Conservation (phyloP, 345 rosid species). For the Hirschfeldia incana region DNA sequence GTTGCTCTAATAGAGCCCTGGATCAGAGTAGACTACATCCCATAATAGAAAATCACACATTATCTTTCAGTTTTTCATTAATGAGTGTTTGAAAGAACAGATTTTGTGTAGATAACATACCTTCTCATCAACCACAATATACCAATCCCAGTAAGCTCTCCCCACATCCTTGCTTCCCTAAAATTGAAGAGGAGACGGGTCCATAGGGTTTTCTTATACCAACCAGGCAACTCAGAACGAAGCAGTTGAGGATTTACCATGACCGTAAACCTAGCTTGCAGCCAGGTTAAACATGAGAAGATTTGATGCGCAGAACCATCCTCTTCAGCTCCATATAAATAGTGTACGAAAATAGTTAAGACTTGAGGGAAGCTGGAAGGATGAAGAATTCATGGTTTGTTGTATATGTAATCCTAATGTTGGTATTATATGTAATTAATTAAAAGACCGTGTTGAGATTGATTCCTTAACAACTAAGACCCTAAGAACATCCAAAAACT, state of each 20-base stretch:
- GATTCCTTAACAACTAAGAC: too few relatives aligned
- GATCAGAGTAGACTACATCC: neutral
- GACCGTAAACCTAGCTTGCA: neutral
- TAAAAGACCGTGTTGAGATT: too few relatives aligned
- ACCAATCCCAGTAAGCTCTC: neutral
- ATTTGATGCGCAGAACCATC: too few relatives aligned
- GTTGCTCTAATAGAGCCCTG: too few relatives aligned
- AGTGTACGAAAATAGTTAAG: too few relatives aligned
- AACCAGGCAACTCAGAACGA: neutral
- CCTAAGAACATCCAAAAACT: constrained; percentile 58
- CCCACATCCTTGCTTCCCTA: neutral
- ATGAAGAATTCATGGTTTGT: too few relatives aligned
- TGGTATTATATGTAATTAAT: too few relatives aligned
- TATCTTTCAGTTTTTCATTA: neutral
- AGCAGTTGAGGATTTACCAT: neutral
- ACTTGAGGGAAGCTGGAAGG: too few relatives aligned
- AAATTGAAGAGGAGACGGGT: neutral
- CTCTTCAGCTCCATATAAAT: too few relatives aligned
- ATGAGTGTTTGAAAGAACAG: neutral
- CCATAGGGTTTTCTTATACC: neutral
- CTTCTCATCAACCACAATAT: neutral
- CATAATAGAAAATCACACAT: neutral
- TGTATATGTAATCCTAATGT: too few relatives aligned
- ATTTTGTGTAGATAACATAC: neutral
- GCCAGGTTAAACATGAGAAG: too few relatives aligned